Conservation (phyloP, 1,284 basidiomycete genomes). For the Sutorius eximius region DNA sequence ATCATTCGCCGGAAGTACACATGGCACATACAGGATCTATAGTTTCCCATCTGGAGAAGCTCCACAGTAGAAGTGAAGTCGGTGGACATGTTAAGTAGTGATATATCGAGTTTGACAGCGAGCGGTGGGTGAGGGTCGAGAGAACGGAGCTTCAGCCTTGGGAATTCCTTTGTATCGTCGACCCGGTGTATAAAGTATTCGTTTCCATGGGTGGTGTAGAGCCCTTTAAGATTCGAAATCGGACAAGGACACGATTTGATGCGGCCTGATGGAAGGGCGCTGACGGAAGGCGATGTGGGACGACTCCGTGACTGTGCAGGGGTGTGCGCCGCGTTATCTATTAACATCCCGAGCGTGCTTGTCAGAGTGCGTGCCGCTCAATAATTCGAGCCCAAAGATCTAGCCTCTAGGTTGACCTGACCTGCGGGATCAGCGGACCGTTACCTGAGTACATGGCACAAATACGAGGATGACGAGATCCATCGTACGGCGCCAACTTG, state of each 20-base stretch:
- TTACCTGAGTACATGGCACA: no score
- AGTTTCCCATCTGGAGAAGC: not conserved
- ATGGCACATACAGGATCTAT: not conserved
- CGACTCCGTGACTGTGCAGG: no score
- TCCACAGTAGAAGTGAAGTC: not conserved
- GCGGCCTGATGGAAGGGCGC: not conserved
- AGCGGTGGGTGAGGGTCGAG: not conserved
- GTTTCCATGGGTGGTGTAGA: not conserved
- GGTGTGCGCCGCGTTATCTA: no score
- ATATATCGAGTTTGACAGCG: not conserved
- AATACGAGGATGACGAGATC: no score
- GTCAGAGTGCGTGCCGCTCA: no score
- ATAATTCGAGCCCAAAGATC: no score
- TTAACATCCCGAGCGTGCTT: no score
- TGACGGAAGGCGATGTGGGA: not conserved
- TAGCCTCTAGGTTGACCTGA: no score
- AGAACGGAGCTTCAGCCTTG: not conserved
- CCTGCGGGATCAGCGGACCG: no score
- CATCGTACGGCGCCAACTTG: no score
- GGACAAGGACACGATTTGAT: not conserved
- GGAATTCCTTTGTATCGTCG: not conserved
- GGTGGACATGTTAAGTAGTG: not conserved
- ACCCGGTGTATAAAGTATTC: not conserved
- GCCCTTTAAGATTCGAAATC: not conserved
- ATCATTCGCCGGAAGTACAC: not conserved